Base-by-base conservation (phyloP, 768 basidiomycete genomes). In the Macrolepiota fuliginosa region DNA sequence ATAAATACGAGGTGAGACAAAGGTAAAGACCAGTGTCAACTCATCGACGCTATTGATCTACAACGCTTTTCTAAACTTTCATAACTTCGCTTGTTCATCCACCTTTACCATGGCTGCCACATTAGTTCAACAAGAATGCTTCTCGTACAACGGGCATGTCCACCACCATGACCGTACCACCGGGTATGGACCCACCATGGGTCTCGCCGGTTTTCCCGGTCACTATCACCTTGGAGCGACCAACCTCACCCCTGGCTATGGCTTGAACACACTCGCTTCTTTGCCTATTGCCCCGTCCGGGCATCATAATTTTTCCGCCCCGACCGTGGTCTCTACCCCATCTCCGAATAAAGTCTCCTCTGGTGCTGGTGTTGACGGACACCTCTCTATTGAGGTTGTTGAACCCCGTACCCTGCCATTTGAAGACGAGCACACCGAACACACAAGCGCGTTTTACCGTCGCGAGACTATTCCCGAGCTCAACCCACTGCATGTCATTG, bases 391-490 rank as follows among this genome's bases (percentile, higher is more conserved):
- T 10, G 56, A 36, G 13, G 19, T 49, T n/a, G 56, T 49, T n/a
- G 56, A 58, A 29, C 56, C 56, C 13, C 32, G 46, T 10, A 46
- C 36, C 19, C 49, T 47, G 27, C 56, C 56, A 35, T 58, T 49
- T n/a, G 46, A 49, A 37, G 46, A 46, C 19, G 56, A 42, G 32
- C 56, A 58, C 10, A 46, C 36, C 56, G 46, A 58, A 36, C 46
- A 58, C 36, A 58, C 56, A 25, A 45, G 49, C 27, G 56, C 56
- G 10, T 58, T 46, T 22, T 58, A 49, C 12, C 45, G 46, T 36
- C 45, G 56, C 15, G 56, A 58, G 24, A 58, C 46, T 24, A 39
- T 58, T 35, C 46, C 56, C 32, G 56, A 58, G 29, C 47, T 58
- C 7, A 50, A 12, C 15, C 32, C 10, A 11, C 9, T 22, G 32